Conservation (phyloP, 805 yeast genomes). For the Diddensiella transvaalensis region DNA sequence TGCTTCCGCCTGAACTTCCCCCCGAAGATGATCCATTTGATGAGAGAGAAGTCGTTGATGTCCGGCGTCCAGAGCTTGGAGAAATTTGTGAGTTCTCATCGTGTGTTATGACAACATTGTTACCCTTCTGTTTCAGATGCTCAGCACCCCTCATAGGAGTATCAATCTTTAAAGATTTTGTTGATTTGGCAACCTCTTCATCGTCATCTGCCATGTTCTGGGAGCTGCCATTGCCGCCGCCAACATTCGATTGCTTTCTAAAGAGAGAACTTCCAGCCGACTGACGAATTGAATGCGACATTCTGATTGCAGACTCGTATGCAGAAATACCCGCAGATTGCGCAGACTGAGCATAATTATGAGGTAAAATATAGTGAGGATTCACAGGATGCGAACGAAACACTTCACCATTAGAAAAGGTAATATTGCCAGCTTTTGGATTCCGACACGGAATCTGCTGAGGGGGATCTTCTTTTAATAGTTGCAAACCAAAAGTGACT, state of each 20-base stretch:
- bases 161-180: constrained; percentile 15
- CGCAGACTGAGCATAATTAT: constrained; percentile 18
- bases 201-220: constrained; percentile 23
- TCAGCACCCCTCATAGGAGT: constrained; percentile 18
- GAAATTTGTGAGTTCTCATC: background rate
- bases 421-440: constrained; percentile 77
- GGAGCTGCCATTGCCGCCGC: constrained; percentile 5
- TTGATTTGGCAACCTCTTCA: constrained; percentile 21
- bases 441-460: constrained; percentile 88
- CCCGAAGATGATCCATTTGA: background rate
- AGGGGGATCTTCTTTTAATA: constrained; percentile 77
- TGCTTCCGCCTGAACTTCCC: constrained; percentile 23
- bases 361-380: constrained; percentile 18
- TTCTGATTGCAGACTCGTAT: constrained; percentile 22
- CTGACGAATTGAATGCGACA: constrained; percentile 17
- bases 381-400: constrained; percentile 7
- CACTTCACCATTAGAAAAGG: constrained; percentile 30
- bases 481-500: constrained; percentile 75
- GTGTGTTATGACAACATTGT: background rate
- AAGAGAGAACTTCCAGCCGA: background rate
- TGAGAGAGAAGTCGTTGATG: background rate
- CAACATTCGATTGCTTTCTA: background rate
- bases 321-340: constrained; percentile 20
- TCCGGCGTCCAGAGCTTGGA: background rate
- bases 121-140: constrained; percentile 2